A percentile compares a stretch with the other conserved stretches of the same genome.
Evolutionary conservation across 345 rosid species (phyloP).

Genomic region (Carallia brachiata): DNA sequence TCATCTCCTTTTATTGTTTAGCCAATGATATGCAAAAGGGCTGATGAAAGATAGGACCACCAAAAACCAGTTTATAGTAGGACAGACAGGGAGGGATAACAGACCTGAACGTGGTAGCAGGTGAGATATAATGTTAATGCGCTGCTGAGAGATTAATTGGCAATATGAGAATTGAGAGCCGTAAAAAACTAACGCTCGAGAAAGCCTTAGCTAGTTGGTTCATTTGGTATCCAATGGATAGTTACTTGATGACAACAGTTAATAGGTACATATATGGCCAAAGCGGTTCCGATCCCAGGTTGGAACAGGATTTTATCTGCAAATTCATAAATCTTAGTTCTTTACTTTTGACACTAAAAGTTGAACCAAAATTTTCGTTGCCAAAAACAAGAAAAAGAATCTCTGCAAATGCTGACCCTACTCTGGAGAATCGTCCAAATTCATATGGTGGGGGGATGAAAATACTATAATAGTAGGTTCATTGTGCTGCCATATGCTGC

Average conservation of each 20-base stretch:
- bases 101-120: slow-evolving; percentile 17
- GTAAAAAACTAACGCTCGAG: background rate
- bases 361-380: slow-evolving; percentile 13
- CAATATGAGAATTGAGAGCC: slow-evolving; percentile 15
- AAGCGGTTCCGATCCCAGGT: too few species aligned
- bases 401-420: slow-evolving; percentile 20
- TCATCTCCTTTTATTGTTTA: slow-evolving; percentile 14
- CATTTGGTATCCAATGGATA: slow-evolving; percentile 11
- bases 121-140: slow-evolving; percentile 7
- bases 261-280: too few species aligned
- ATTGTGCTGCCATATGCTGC: background rate
- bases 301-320: too few species aligned
- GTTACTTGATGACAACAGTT: slow-evolving; percentile 2
- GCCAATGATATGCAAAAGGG: slow-evolving; percentile 12
- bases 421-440: slow-evolving; percentile 12
- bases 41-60: slow-evolving; percentile 26
- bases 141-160: background rate
- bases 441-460: background rate
- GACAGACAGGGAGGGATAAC: slow-evolving; percentile 38
- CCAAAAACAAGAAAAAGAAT: slow-evolving; percentile 21
- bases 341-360: background rate
- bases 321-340: too few species aligned
- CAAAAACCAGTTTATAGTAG: slow-evolving; percentile 23
- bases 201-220: slow-evolving; percentile 1
- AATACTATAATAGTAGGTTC: background rate